These are phyloP conservation scores for Apocynum venetum DNA, from an alignment of 257 asterid species.

Conservation along the genomic window DNA sequence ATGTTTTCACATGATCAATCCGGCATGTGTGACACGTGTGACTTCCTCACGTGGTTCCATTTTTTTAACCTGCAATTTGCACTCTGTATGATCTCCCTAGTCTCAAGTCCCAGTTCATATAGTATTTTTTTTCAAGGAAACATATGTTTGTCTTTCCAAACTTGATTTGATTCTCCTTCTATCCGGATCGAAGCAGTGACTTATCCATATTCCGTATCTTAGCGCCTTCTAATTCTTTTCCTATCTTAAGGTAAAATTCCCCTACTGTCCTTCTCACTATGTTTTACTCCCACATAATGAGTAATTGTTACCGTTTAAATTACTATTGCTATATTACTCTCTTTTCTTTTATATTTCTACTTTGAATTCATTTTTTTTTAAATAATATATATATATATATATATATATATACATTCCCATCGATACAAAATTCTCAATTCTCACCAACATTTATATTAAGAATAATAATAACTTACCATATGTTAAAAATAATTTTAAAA, in stretches of 20 bases:
- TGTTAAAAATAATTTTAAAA: no score
- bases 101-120: background rate
- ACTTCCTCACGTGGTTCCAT: slow-evolving; percentile 29
- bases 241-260: background rate
- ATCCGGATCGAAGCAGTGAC: background rate
- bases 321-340: no score
- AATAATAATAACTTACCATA: no score
- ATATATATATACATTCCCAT: no score
- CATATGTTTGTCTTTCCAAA: background rate
- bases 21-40: slow-evolving; percentile 60
- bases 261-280: background rate
- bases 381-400: no score
- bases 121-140: background rate
- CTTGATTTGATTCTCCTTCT: slow-evolving; percentile 1
- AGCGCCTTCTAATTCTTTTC: background rate
- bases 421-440: no score
- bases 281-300: no score
- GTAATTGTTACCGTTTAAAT: no score
- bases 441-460: no score
- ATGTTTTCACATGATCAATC: slow-evolving; percentile 48
- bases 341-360: no score
- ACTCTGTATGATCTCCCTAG: background rate
- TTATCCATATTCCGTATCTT: background rate
- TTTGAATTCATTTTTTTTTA: no score
- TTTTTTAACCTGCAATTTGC: background rate